Evolutionary conservation across 1,284 basidiomycete species (phyloP).

Genomic region (Agroathelia rolfsii): DNA sequence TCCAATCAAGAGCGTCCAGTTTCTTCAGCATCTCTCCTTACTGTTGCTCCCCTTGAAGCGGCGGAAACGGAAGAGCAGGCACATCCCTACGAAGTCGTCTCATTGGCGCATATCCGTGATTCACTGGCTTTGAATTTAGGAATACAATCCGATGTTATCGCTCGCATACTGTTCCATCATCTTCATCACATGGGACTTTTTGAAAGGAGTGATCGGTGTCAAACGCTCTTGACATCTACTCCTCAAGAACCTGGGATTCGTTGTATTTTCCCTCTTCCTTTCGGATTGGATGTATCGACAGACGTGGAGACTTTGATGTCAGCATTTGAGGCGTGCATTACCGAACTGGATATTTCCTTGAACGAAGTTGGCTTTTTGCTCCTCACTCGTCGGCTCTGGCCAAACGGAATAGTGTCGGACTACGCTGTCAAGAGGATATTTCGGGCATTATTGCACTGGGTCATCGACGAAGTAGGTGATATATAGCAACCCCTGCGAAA

Average conservation of each 20-base stretch:
- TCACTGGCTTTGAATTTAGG: slow-evolving; percentile 53
- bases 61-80: slow-evolving; percentile 20
- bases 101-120: slow-evolving; percentile 48
- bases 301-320: slow-evolving; percentile 65
- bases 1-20: slow-evolving; percentile 15
- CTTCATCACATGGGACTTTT: slow-evolving; percentile 55
- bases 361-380: slow-evolving; percentile 68
- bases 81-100: slow-evolving; percentile 48
- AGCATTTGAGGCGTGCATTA: slow-evolving; percentile 61
- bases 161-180: slow-evolving; percentile 45
- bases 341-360: slow-evolving; percentile 58
- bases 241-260: slow-evolving; percentile 20
- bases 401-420: slow-evolving; percentile 58
- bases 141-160: slow-evolving; percentile 42
- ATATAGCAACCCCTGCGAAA: neutral
- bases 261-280: slow-evolving; percentile 57
- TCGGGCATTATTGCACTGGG: slow-evolving; percentile 47
- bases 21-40: slow-evolving; percentile 26
- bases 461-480: slow-evolving; percentile 49
- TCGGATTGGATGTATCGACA: slow-evolving; percentile 59
- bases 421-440: slow-evolving; percentile 50
- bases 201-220: slow-evolving; percentile 30
- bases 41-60: slow-evolving; percentile 24
- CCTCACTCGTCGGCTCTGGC: slow-evolving; percentile 58
- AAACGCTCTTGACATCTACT: slow-evolving; percentile 26